Conservation (phyloP, 352 stramenopile genomes). For the Globisporangium perplexum region DNA sequence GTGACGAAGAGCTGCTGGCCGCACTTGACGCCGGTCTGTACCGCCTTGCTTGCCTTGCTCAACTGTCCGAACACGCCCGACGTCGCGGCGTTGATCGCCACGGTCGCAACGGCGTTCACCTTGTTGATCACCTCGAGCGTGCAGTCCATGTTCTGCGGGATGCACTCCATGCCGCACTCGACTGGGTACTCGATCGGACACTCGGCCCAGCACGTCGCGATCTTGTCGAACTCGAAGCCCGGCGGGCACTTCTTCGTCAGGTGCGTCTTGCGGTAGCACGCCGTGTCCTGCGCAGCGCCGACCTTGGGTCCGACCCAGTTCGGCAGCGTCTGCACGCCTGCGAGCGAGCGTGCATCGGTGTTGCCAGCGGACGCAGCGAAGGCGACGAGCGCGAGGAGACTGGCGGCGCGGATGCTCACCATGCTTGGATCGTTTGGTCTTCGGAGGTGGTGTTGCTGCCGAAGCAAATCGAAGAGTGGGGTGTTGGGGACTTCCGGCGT, state of each 20-base stretch:
- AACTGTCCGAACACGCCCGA: slow-evolving; percentile 50
- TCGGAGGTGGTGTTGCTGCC: too few relatives aligned
- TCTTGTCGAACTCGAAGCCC: slow-evolving; percentile 30
- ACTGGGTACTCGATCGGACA: slow-evolving; percentile 73
- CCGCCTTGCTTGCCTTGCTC: slow-evolving; percentile 26
- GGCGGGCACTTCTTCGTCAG: slow-evolving; percentile 12
- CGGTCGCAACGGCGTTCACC: slow-evolving; percentile 34
- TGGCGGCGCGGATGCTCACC: not conserved
- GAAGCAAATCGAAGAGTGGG: not conserved
- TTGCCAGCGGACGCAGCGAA: not conserved
- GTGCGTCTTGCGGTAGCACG: slow-evolving; percentile 20
- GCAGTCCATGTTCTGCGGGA: slow-evolving; percentile 67
- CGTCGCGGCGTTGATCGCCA: slow-evolving; percentile 43
- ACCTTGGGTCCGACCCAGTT: slow-evolving; percentile 17
- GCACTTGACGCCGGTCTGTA: slow-evolving; percentile 41
- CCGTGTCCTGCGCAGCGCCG: slow-evolving; percentile 8
- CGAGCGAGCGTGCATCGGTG: not conserved
- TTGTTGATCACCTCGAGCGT: slow-evolving; percentile 43
- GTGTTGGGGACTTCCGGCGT: too few relatives aligned
- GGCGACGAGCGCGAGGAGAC: not conserved
- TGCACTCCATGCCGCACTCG: slow-evolving; percentile 62
- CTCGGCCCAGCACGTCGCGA: slow-evolving; percentile 52
- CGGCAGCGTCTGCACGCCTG: slow-evolving; percentile 1
- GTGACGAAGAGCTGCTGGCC: slow-evolving; percentile 38
- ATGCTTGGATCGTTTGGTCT: not conserved